Evolutionary conservation across 169 alveolate species (phyloP), one percentile per base, ranked within the genome.

Genomic region (Eimeria brunetti): DNA sequence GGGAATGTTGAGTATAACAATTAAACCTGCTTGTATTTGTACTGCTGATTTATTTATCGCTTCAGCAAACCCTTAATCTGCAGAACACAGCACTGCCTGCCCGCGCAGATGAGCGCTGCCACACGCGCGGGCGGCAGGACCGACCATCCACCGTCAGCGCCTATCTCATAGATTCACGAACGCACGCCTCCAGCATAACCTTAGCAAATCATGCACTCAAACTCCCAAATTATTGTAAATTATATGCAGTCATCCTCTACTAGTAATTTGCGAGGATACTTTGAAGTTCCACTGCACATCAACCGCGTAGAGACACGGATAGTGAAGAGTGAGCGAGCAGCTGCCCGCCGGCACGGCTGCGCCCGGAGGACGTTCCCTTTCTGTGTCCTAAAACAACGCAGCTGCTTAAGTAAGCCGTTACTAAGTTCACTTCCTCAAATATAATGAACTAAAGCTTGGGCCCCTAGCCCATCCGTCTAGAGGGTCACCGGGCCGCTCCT

Each of bases 1-100:
- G 2, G 14, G 38, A 38, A n/a, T 16, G 20, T 71, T 71, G 81
- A 71, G 33, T 20, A 71, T 36, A 12, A 1, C 33, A 12, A 36
- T 14, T 71, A 30, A 71, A 71, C 81, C 81, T 71, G 81, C 33
- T 71, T 71, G 30, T 71, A 71, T 71, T 71, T 8, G 18, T 71
- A 1, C 38, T 33, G 14, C 2, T 30, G 38, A 38, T 16, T 36
- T 30, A 9, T 8, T 16, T 38, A 36, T 36, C 14, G 51, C 1
- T 18, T 71, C 0, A 36, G 53, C 81, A 33, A 71, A 71, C 12
- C 78, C 53, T 71, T 36, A 1, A 1, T 36, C 18, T 53, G 18
- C 30, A 71, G 14, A 71, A 5, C 2, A 16, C 38, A 12, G 53
- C 81, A 36, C n/a, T n/a, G 33, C 81, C 81, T 38, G 53, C 49